A percentile compares a stretch with the other conserved stretches of the same genome.
phyloP scores from a whole-genome alignment of 2,329 filamentous ascomycete species.

The Fusarium ramigenum region DNA sequence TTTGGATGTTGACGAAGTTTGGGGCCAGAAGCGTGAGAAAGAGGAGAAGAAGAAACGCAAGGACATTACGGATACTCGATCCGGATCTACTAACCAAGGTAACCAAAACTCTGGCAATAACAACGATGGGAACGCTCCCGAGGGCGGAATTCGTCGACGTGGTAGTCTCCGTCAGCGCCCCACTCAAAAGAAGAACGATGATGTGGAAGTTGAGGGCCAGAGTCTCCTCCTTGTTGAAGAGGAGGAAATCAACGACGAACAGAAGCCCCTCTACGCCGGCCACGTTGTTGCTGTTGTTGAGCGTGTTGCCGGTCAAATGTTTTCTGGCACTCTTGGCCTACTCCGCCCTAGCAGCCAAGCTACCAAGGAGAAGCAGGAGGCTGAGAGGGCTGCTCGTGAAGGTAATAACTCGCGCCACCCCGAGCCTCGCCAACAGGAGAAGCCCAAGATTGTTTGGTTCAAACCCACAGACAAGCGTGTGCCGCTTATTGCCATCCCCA shows the following conservation, averaged over 20 bases:
- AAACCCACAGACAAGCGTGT: slow-evolving; percentile 99
- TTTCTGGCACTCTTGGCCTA: slow-evolving; percentile 93
- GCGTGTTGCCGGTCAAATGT: slow-evolving; percentile 97
- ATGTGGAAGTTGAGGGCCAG: slow-evolving; percentile 98
- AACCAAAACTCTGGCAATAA: slow-evolving; percentile 70
- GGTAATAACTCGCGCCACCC: slow-evolving; percentile 76
- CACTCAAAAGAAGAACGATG: slow-evolving; percentile 99
- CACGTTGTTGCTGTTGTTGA: slow-evolving; percentile 98
- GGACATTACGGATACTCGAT: slow-evolving; percentile 92
- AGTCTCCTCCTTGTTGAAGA: slow-evolving; percentile 96
- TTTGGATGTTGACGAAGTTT: slow-evolving; percentile 97
- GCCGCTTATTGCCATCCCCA: slow-evolving; percentile 96
- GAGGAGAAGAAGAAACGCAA: slow-evolving; percentile 99
- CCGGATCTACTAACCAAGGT: slow-evolving; percentile 77
- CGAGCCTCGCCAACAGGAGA: slow-evolving; percentile 85
- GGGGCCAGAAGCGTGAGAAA: slow-evolving; percentile 98
- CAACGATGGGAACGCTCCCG: slow-evolving; percentile 70
- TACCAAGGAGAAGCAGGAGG: slow-evolving; percentile 99
- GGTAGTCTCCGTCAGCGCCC: slow-evolving; percentile 96
- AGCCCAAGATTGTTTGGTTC: slow-evolving; percentile 99
- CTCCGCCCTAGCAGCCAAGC: slow-evolving; percentile 97
- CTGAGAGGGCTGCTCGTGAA: slow-evolving; percentile 90
- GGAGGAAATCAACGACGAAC: slow-evolving; percentile 97
- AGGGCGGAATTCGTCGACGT: slow-evolving; percentile 89
- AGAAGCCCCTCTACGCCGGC: slow-evolving; percentile 96